Evolutionary conservation across 129 eudicot genomes (phyloP).

Genomic region (Chrysanthemum makinoi): DNA sequence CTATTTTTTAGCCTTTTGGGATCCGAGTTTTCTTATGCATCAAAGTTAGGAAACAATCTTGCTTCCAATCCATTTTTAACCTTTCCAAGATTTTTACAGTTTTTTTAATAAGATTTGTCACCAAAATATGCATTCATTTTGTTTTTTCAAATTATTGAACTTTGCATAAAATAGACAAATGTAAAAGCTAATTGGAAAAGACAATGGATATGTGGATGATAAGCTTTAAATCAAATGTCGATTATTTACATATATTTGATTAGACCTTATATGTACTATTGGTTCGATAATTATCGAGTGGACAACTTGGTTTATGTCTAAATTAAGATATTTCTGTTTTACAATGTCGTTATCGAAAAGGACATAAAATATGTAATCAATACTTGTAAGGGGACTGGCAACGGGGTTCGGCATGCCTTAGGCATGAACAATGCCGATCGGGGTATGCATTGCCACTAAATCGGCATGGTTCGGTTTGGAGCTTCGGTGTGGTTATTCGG

Average conservation of each 20-base stretch:
- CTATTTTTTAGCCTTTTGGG: conserved; percentile 25
- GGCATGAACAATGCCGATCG: too few species aligned
- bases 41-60: conserved; percentile 30
- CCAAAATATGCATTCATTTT: not conserved
- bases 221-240: not conserved
- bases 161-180: not conserved
- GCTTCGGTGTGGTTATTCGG: too few species aligned
- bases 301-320: too few species aligned
- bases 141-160: not conserved
- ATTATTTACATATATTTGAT: not conserved
- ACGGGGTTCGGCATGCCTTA: too few species aligned
- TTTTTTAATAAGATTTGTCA: conserved; percentile 3
- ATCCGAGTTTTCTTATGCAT: conserved; percentile 38
- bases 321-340: too few species aligned
- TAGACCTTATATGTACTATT: not conserved
- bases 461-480: too few species aligned
- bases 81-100: conserved; percentile 16
- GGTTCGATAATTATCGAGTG: not conserved
- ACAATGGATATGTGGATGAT: not conserved
- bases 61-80: conserved; percentile 23
- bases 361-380: too few species aligned
- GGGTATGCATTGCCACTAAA: too few species aligned
- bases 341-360: too few species aligned
- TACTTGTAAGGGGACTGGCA: too few species aligned
- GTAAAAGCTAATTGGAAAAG: not conserved